Conservation (phyloP, 495 filamentous ascomycete genomes). For the Podospora didyma region DNA sequence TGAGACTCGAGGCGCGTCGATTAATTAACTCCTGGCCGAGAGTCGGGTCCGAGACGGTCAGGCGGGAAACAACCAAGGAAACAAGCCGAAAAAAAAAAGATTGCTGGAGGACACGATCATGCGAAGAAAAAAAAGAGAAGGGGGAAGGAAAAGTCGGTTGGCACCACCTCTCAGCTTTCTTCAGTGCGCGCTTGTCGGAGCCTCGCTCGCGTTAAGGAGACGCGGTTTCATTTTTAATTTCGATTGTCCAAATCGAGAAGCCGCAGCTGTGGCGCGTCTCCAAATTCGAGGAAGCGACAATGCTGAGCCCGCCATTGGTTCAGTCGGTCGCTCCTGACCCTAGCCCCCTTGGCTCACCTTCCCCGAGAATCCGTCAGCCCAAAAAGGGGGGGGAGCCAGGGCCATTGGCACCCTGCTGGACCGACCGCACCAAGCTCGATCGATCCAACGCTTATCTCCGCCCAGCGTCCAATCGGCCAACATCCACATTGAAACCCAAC, state of each 20-base stretch:
- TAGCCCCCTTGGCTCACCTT: background rate
- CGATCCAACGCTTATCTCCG: too few relatives aligned
- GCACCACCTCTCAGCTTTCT: constrained; percentile 3
- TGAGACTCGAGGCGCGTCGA: too few relatives aligned
- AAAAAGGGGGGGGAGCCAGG: background rate
- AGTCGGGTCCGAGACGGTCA: too few relatives aligned
- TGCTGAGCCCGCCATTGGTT: constrained; percentile 14
- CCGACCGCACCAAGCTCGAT: too few relatives aligned
- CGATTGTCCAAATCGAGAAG: constrained; percentile 25
- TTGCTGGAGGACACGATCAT: background rate
- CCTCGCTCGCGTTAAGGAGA: background rate
- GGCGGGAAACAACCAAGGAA: too few relatives aligned
- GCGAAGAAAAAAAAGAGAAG: background rate
- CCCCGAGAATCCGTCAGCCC: background rate
- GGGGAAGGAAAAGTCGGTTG: background rate
- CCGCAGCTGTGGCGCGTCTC: constrained; percentile 19
- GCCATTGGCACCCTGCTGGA: too few relatives aligned
- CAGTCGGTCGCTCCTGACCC: constrained; percentile 17
- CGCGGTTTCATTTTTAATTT: constrained; percentile 25
- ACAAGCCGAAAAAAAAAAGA: too few relatives aligned
- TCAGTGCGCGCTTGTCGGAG: background rate
- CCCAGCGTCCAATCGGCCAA: too few relatives aligned
- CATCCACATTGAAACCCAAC: too few relatives aligned
- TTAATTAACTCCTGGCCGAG: too few relatives aligned
- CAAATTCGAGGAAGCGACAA: constrained; percentile 17